These are phyloP conservation scores for Thelonectria discophora DNA, from an alignment of 2,329 filamentous ascomycete species.

Conservation along the genomic window DNA sequence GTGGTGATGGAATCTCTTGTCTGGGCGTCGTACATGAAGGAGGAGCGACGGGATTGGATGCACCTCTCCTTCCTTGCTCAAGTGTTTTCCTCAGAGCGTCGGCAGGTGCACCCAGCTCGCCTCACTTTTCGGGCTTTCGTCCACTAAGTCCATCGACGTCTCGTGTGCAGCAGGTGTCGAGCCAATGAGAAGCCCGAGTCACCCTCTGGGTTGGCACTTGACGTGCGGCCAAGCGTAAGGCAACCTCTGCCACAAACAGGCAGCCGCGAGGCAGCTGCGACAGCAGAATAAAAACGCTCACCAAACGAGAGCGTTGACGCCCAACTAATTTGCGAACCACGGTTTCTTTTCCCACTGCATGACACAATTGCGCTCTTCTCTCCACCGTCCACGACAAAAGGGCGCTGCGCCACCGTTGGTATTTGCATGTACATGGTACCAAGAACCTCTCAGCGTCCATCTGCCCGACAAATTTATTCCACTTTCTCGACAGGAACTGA, in stretches of 20 bases:
- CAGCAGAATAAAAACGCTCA: slow-evolving; percentile 12
- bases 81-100: not conserved
- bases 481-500: too few relatives aligned
- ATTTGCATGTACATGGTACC: not conserved
- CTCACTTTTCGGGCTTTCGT: slow-evolving; percentile 15
- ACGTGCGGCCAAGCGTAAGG: slow-evolving; percentile 7
- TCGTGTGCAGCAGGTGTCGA: not conserved
- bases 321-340: slow-evolving; percentile 19
- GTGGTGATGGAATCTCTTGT: slow-evolving; percentile 9
- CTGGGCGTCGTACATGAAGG: slow-evolving; percentile 4
- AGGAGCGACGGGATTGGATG: not conserved
- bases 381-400: not conserved
- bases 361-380: not conserved
- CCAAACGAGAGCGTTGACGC: not conserved
- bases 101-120: slow-evolving; percentile 14
- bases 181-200: slow-evolving; percentile 19
- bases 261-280: slow-evolving; percentile 26
- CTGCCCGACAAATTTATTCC: too few relatives aligned
- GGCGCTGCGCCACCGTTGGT: not conserved
- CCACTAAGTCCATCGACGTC: not conserved
- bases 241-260: slow-evolving; percentile 8
- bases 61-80: too few relatives aligned
- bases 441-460: not conserved
- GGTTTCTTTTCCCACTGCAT: not conserved
- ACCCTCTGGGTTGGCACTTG: not conserved